Evolutionary conservation across 140 eudicot genomes (phyloP), one percentile per base, ranked within the genome.

Genomic region (Cichorium intybus): DNA sequence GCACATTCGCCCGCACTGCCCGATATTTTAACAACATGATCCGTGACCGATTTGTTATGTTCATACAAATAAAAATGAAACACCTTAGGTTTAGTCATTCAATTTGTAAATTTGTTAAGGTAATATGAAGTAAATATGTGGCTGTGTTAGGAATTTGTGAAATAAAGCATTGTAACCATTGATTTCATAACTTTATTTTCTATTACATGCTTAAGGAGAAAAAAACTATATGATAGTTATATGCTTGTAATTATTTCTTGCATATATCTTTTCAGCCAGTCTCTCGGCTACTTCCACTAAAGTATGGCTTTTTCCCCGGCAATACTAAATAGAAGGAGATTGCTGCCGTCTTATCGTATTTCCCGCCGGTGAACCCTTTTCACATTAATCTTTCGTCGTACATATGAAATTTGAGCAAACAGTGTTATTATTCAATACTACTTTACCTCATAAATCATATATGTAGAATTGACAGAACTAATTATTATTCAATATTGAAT

Each of bases 21-120:
- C 1, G 97, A 90, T 56, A 60, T 85, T 45, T 57, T 90, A 53
- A 90, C 97, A 4, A 90, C 97, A 26, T 90, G 66, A 84, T 66
- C 26, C 22, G 57, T 16, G 8, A 47, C 47, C 26, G n/a, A 17
- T 48, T 57, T 68, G 48, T 58, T 74, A 27, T 49, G 37, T 33
- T 26, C 15, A 20, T 51, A 14, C 10, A 50, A 24, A 6, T 23
- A 31, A 73, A 43, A 65, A 28, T n/a, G 22, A 45, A 46, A 20
- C 14, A 16, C 54, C 10, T 20, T 35, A 23, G 8, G 50, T 50
- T n/a, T n/a, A n/a, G n/a, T 65, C 17, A 24, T 52, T n/a, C n/a
- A n/a, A 41, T 65, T 21, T 71, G 57, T 39, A 62, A 61, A 54
- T 39, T 48, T 52, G 56, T 62, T 34, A 26, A 34, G 23, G 37